These are phyloP conservation scores for Chaetomium fimeti DNA, from an alignment of 495 filamentous ascomycete genomes.

Conservation along the genomic window DNA sequence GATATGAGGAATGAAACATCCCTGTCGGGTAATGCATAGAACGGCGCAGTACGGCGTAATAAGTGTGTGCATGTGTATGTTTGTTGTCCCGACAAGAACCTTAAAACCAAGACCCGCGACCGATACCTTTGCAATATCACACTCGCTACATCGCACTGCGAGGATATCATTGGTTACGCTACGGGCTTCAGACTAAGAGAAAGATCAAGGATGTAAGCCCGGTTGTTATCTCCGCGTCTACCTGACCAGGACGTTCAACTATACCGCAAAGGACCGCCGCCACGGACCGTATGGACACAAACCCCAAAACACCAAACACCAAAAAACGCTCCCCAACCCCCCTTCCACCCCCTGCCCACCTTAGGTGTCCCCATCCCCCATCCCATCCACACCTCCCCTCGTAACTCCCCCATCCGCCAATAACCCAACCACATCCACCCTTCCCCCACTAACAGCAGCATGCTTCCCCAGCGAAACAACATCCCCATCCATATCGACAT, in stretches of 20 bases:
- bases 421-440: constrained; percentile 1
- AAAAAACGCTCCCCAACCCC: background rate
- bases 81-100: too few relatives aligned
- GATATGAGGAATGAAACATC: constrained; percentile 26
- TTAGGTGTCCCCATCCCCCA: background rate
- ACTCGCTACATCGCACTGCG: too few relatives aligned
- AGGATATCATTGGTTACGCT: too few relatives aligned
- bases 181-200: too few relatives aligned
- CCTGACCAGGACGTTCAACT: too few relatives aligned
- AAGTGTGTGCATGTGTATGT: too few relatives aligned
- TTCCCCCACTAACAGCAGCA: background rate
- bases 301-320: background rate
- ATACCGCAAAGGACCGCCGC: too few relatives aligned
- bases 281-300: too few relatives aligned
- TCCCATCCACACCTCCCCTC: background rate
- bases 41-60: background rate
- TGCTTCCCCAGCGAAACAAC: background rate
- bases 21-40: background rate
- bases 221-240: too few relatives aligned
- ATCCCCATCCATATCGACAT: constrained; percentile 19
- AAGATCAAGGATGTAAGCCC: too few relatives aligned
- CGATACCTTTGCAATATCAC: too few relatives aligned
- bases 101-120: too few relatives aligned
- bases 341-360: background rate
- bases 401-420: background rate